phyloP scores from a whole-genome alignment of 2,329 filamentous ascomycete species.

The Volutella citrinella region DNA sequence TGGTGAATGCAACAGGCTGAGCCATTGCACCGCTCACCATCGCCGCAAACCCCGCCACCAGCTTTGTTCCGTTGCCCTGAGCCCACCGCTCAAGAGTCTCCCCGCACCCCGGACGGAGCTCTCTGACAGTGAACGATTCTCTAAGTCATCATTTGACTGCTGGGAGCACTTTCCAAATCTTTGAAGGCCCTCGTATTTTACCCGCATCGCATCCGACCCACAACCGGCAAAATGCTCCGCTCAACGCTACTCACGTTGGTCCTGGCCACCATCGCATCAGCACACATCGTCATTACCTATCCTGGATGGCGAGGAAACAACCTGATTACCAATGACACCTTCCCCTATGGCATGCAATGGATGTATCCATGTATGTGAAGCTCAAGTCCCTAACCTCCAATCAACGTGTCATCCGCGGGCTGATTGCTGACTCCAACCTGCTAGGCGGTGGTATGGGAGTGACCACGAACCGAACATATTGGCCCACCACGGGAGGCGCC shows the following conservation, averaged over 20 bases:
- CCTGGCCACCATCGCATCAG: constrained; percentile 50
- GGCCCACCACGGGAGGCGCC: constrained; percentile 86
- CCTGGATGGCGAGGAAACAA: constrained; percentile 87
- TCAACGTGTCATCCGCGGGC: too few relatives aligned
- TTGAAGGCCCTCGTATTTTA: too few relatives aligned
- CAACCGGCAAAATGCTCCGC: constrained; percentile 40
- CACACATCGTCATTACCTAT: constrained; percentile 83
- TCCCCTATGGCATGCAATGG: constrained; percentile 93
- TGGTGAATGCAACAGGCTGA: constrained; percentile 16
- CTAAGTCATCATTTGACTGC: too few relatives aligned
- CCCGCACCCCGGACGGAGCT: too few relatives aligned
- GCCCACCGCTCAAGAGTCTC: too few relatives aligned
- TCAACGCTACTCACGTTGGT: constrained; percentile 41
- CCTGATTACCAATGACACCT: constrained; percentile 72
- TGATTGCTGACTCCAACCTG: too few relatives aligned
- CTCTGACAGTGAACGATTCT: too few relatives aligned
- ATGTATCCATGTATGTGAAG: constrained; percentile 86
- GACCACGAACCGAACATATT: constrained; percentile 82
- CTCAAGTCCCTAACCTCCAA: too few relatives aligned
- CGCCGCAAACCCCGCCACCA: too few relatives aligned
- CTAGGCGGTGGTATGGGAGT: constrained; percentile 79
- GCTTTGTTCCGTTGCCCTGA: too few relatives aligned
- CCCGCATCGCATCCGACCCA: too few relatives aligned
- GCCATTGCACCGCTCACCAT: constrained; percentile 11
- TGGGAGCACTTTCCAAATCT: too few relatives aligned